A percentile compares a stretch with the other conserved stretches of the same genome.
These are phyloP conservation scores for Globisporangium perplexum DNA, from an alignment of 352 stramenopile species.

Conservation along the genomic window DNA sequence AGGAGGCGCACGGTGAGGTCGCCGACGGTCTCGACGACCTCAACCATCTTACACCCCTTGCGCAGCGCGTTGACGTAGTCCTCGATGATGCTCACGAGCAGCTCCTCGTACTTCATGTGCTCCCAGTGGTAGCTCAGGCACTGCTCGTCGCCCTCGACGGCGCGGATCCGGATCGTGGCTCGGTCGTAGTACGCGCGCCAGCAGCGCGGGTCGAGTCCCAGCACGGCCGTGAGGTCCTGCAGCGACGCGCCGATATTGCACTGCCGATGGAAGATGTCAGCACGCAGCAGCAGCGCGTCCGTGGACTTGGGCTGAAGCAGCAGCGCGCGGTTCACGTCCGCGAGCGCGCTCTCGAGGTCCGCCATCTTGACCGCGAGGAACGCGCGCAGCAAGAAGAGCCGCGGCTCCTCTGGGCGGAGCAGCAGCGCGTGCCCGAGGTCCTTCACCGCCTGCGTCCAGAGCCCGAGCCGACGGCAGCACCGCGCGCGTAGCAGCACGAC, in stretches of 20 bases:
- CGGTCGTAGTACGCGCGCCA: conserved; percentile 82
- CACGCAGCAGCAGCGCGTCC: conserved; percentile 58
- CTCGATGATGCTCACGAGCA: conserved; percentile 60
- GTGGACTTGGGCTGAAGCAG: conserved; percentile 55
- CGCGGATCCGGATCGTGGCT: conserved; percentile 53
- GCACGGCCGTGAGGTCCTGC: conserved; percentile 55
- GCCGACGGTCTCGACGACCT: conserved; percentile 71
- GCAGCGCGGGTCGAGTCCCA: conserved; percentile 52
- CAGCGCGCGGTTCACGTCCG: conserved; percentile 56
- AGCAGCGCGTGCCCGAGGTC: conserved; percentile 50
- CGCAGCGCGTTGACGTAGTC: conserved; percentile 69
- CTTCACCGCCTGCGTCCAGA: conserved; percentile 72
- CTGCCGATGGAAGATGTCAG: conserved; percentile 55
- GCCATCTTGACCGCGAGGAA: conserved; percentile 53
- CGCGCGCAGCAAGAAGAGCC: conserved; percentile 45
- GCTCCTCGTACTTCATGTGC: conserved; percentile 57
- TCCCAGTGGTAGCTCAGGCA: conserved; percentile 63
- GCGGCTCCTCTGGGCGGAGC: conserved; percentile 46
- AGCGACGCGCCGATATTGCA: conserved; percentile 39
- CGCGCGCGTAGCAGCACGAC: conserved; percentile 53
- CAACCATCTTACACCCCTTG: conserved; percentile 63
- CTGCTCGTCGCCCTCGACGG: conserved; percentile 59
- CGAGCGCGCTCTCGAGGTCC: conserved; percentile 44
- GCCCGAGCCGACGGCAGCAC: conserved; percentile 57
- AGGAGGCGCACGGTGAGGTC: conserved; percentile 61